Conservation (phyloP, 2,329 filamentous ascomycete species). For the Magnaporthales sp. region DNA sequence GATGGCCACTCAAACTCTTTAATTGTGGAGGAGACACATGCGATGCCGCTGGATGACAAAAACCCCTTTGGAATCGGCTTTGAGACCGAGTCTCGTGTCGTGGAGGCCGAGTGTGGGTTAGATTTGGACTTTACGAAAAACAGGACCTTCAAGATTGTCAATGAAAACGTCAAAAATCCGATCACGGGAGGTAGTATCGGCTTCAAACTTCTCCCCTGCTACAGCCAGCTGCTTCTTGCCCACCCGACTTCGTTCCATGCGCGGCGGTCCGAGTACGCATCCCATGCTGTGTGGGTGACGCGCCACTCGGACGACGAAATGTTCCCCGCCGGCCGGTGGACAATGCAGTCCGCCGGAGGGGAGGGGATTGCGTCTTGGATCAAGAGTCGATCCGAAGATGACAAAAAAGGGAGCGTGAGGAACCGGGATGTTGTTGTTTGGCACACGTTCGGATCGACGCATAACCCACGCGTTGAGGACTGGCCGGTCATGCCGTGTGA, state of each 20-base stretch:
- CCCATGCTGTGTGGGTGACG: slow-evolving; percentile 36
- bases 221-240: slow-evolving; percentile 37
- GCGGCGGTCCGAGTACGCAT: slow-evolving; percentile 31
- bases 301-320: slow-evolving; percentile 32
- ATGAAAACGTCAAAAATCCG: slow-evolving; percentile 30
- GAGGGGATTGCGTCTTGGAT: slow-evolving; percentile 31
- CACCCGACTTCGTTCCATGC: slow-evolving; percentile 29
- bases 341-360: slow-evolving; percentile 36
- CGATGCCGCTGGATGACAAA: slow-evolving; percentile 27
- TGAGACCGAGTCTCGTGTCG: slow-evolving; percentile 28
- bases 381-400: slow-evolving; percentile 17
- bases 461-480: slow-evolving; percentile 56
- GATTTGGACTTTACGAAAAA: slow-evolving; percentile 42
- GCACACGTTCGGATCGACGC: slow-evolving; percentile 52
- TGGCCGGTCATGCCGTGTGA: slow-evolving; percentile 52
- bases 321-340: slow-evolving; percentile 32
- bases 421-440: slow-evolving; percentile 48
- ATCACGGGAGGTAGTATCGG: slow-evolving; percentile 34
- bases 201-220: slow-evolving; percentile 33
- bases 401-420: slow-evolving; percentile 19
- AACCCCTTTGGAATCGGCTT: slow-evolving; percentile 47
- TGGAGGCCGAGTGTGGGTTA: slow-evolving; percentile 34
- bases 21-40: slow-evolving; percentile 25
- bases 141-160: slow-evolving; percentile 38
- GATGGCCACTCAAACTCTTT: slow-evolving; percentile 51